phyloP scores from a whole-genome alignment of 805 yeast species.

The Ogataea neopini region DNA sequence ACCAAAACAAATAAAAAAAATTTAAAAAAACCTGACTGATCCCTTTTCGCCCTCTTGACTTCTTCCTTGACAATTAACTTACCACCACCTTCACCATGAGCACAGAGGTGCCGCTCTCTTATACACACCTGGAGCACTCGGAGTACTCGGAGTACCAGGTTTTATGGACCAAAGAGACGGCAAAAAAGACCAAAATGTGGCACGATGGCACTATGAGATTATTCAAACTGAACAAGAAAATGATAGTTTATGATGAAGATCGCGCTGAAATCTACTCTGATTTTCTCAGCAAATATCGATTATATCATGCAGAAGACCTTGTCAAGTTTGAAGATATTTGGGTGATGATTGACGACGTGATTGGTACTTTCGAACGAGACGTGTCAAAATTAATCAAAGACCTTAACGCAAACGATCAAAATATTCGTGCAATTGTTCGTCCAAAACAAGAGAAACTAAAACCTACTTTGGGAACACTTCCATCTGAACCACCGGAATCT shows the following conservation, averaged over 20 bases:
- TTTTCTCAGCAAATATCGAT: constrained; percentile 30
- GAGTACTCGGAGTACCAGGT: constrained; percentile 48
- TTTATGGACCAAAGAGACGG: constrained; percentile 45
- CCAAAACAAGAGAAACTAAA: neutral
- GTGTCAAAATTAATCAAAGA: constrained; percentile 27
- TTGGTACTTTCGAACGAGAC: constrained; percentile 42
- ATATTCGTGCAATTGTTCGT: constrained; percentile 12
- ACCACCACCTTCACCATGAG: constrained; percentile 5
- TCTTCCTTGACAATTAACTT: too few species aligned
- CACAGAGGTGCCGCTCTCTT: constrained; percentile 18
- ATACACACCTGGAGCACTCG: constrained; percentile 34
- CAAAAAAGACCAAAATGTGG: constrained; percentile 52
- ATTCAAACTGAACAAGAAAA: constrained; percentile 50
- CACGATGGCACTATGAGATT: constrained; percentile 48
- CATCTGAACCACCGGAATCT: constrained; percentile 1
- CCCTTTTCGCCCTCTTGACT: neutral
- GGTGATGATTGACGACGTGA: constrained; percentile 30
- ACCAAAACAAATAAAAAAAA: neutral
- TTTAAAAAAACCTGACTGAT: constrained; percentile 6
- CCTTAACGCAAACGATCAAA: constrained; percentile 17
- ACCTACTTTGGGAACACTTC: constrained; percentile 4
- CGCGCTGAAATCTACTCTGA: constrained; percentile 29
- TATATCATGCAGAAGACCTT: constrained; percentile 36
- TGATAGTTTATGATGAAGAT: constrained; percentile 43
- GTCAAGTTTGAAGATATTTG: constrained; percentile 29